These are phyloP conservation scores for Thalassiosira hispida DNA, from an alignment of 352 stramenopile genomes.

Conservation along the genomic window DNA sequence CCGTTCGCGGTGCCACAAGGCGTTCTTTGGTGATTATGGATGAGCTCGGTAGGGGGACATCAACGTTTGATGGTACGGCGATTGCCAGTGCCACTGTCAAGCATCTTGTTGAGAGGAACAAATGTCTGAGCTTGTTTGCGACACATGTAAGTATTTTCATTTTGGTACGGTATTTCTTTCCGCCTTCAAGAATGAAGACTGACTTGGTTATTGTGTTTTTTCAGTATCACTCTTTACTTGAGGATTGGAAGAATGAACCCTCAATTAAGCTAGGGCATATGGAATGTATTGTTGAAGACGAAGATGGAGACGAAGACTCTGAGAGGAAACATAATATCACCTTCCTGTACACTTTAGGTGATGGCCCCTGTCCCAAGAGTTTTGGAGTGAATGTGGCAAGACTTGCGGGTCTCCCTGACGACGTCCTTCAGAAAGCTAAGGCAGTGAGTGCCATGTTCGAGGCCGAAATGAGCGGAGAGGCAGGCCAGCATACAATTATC, in stretches of 20 bases:
- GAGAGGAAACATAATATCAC: constrained; percentile 90
- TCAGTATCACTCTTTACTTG: constrained; percentile 91
- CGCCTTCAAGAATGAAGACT: neutral
- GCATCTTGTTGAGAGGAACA: constrained; percentile 89
- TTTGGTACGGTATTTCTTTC: neutral
- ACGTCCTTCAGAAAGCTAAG: constrained; percentile 92
- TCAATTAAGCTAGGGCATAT: constrained; percentile 90
- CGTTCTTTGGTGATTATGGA: constrained; percentile 97
- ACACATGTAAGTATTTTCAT: constrained; percentile 86
- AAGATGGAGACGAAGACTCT: constrained; percentile 44
- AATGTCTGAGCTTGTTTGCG: constrained; percentile 95
- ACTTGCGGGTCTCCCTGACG: constrained; percentile 94
- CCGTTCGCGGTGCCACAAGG: constrained; percentile 92
- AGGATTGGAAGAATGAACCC: constrained; percentile 86
- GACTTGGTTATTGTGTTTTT: constrained; percentile 1
- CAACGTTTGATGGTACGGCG: constrained; percentile 97
- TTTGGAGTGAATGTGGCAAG: constrained; percentile 99
- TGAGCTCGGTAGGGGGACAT: constrained; percentile 97
- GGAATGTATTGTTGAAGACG: constrained; percentile 88
- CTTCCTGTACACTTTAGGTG: constrained; percentile 98
- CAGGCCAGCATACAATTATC: constrained; percentile 41
- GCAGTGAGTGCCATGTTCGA: constrained; percentile 92
- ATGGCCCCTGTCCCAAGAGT: constrained; percentile 96
- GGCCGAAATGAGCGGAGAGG: constrained; percentile 66
- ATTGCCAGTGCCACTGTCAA: constrained; percentile 98